These are phyloP conservation scores for Bretschneidera sinensis DNA, from an alignment of 345 rosid genomes.

Conservation along the genomic window DNA sequence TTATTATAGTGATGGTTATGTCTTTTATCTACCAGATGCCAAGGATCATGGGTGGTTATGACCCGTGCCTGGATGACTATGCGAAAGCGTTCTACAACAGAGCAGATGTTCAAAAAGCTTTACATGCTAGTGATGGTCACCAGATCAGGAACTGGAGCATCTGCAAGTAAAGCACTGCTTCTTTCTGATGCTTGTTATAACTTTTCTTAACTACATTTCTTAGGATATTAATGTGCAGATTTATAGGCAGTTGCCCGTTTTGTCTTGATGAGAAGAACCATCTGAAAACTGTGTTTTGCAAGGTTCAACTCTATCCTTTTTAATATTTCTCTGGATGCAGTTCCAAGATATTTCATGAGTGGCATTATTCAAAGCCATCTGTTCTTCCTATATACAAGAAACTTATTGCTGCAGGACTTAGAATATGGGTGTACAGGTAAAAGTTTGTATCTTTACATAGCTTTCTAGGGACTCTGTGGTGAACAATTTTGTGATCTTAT, in stretches of 20 bases:
- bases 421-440: constrained; percentile 95
- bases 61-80: constrained; percentile 82
- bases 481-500: background rate
- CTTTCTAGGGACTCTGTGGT: background rate
- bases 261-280: constrained; percentile 1
- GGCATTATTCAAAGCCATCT: constrained; percentile 53
- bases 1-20: no score
- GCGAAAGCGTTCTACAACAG: constrained; percentile 80
- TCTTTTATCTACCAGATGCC: constrained; percentile 41
- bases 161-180: constrained; percentile 61
- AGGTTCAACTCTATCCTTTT: no score
- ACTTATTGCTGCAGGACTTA: constrained; percentile 65
- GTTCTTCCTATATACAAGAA: constrained; percentile 83
- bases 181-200: background rate
- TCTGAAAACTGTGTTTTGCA: no score
- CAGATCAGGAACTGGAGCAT: constrained; percentile 73
- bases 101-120: constrained; percentile 78
- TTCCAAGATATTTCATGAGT: constrained; percentile 36
- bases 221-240: background rate
- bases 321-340: constrained; percentile 23
- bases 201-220: background rate
- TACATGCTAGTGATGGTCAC: constrained; percentile 59
- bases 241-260: background rate
- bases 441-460: background rate
- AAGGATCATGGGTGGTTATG: constrained; percentile 83